A percentile compares a stretch with the other conserved stretches of the same genome.
phyloP scores from a whole-genome alignment of 331 rosid species.

The Quercus tomentella region DNA sequence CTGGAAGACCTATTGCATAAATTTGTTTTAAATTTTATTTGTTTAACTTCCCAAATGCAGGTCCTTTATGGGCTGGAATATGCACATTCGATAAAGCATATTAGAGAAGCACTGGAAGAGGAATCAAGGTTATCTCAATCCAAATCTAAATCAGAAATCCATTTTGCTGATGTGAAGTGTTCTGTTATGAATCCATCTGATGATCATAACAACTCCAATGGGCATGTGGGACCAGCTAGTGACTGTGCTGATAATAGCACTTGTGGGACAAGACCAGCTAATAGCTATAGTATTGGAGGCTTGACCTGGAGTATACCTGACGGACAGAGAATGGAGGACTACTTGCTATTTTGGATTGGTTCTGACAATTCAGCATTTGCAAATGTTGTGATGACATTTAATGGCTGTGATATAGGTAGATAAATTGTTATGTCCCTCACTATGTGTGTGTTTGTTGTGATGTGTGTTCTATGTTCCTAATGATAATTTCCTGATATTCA shows the following conservation, averaged over 20 bases:
- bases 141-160: conserved; percentile 31
- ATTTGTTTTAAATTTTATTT: background rate
- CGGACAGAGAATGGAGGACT: conserved; percentile 68
- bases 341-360: conserved; percentile 82
- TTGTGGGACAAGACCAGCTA: conserved; percentile 22
- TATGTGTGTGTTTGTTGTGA: background rate
- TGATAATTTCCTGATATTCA: background rate
- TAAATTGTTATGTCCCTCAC: background rate
- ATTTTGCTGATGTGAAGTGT: conserved; percentile 60
- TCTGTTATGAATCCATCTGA: conserved; percentile 57
- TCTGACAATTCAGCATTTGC: conserved; percentile 77
- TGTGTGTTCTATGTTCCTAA: background rate
- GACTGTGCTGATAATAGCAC: conserved; percentile 18
- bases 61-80: conserved; percentile 88
- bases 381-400: conserved; percentile 72
- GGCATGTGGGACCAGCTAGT: conserved; percentile 24
- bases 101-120: conserved; percentile 45
- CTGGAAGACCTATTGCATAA: background rate
- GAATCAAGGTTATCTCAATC: conserved; percentile 18
- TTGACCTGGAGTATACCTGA: conserved; percentile 64
- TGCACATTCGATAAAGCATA: conserved; percentile 40
- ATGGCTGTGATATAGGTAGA: conserved; percentile 84
- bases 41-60: conserved; percentile 36
- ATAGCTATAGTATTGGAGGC: conserved; percentile 60
- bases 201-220: conserved; percentile 29